Base-by-base conservation (phyloP, 345 rosid species). In the Odontarrhena argentea region DNA sequence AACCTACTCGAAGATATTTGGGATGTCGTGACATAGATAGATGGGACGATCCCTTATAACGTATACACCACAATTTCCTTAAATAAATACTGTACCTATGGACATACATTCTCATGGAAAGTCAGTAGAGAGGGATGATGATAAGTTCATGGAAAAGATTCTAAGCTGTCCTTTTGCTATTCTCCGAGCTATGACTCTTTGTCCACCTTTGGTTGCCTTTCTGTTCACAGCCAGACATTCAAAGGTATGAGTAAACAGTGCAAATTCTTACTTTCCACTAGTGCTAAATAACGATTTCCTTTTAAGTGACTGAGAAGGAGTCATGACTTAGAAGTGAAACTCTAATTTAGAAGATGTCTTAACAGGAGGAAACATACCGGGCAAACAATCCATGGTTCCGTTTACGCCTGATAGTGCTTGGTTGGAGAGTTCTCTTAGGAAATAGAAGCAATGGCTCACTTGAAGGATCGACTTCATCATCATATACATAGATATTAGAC, bases 151-250 rank as follows among this genome's bases (percentile, higher is more conserved):
- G 25, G 38, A 14, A 51, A 28, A 47, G 65, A 65, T 42, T 62
- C 80, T 87, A 91, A 28, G 96, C 96, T 0, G 99, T 86, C 99
- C 97, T 76, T 94, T 94, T 7, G 97, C 99, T 70, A 91, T 79
- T 76, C 99, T 86, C 56, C 99, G 89, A 71, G 96, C 99, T 60
- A 94, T 94, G 74, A 94, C 99, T 78, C 85, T 86, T 44, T 91
- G 80, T 38, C 99, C 99, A 46, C 99, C 99, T 79, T 87, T 94
- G 15, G 97, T 94, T 67, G 97, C 95, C 78, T 91, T 94, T 45
- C 97, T 94, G 99, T 65, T 59, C 74, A 78, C 49, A 68, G 60
- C 55, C 22, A 78, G 9, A 67, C 24, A 68, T 32, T 60, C n/a
- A n/a, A 4, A 32, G 25, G 7, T 24, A 28, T 60, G 48, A 59